Evolutionary conservation across 2,329 filamentous ascomycete genomes (phyloP).

Genomic region (Penicillium janthinellum): DNA sequence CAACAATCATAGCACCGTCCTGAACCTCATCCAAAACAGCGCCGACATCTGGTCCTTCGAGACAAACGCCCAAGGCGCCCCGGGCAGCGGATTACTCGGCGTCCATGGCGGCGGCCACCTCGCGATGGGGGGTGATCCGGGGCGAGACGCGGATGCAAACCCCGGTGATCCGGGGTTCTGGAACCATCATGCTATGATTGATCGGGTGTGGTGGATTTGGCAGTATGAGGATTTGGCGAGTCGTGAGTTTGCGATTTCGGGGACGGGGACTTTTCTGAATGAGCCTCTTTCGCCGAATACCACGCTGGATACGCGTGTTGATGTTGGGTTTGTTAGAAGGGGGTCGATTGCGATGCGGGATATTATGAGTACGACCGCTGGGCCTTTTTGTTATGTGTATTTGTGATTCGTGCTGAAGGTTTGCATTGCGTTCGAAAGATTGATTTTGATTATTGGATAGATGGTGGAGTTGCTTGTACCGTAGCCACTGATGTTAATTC

Average conservation of each 20-base stretch:
- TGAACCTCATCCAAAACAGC: conserved; percentile 24
- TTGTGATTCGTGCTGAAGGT: conserved; percentile 21
- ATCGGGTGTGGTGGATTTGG: conserved; percentile 55
- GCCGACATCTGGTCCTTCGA: conserved; percentile 38
- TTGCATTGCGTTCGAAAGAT: neutral
- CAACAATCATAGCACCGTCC: conserved; percentile 27
- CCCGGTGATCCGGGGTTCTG: conserved; percentile 53
- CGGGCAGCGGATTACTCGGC: conserved; percentile 36
- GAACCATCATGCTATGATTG: conserved; percentile 53
- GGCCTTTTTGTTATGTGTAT: conserved; percentile 53
- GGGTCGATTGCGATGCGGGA: conserved; percentile 39
- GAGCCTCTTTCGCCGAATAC: conserved; percentile 47
- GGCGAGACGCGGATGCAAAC: conserved; percentile 50
- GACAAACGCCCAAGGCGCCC: conserved; percentile 42
- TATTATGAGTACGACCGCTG: conserved; percentile 47
- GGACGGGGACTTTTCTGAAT: conserved; percentile 50
- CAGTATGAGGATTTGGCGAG: conserved; percentile 47
- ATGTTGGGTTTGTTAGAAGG: conserved; percentile 42
- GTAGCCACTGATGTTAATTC: neutral
- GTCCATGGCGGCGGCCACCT: conserved; percentile 53
- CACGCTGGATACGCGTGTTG: conserved; percentile 48
- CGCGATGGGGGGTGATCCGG: conserved; percentile 49
- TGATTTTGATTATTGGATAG: neutral
- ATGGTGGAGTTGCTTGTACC: neutral
- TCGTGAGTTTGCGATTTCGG: conserved; percentile 42